Percentiles rank a stretch among this genome's conserved stretches.
phyloP scores from a whole-genome alignment of 441 rosid species.

The Populus hybrid region DNA sequence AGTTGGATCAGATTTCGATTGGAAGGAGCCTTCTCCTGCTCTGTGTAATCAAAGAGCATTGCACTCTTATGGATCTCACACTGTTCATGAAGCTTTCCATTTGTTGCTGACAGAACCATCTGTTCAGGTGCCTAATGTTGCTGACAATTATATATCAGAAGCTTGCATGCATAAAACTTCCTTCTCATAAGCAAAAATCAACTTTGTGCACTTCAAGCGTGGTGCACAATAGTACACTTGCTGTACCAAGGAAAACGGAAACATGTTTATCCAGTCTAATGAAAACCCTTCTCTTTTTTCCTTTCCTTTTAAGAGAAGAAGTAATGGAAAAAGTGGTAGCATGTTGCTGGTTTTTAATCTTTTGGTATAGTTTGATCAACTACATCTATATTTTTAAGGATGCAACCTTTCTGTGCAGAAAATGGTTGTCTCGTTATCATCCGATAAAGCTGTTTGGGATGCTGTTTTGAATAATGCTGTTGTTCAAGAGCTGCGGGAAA shows the following conservation, averaged over 20 bases:
- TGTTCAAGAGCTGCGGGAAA: slow-evolving; percentile 62
- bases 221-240: background rate
- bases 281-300: background rate
- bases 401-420: slow-evolving; percentile 37
- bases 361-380: background rate
- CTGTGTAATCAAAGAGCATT: slow-evolving; percentile 36
- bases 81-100: slow-evolving; percentile 73
- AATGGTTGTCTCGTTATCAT: slow-evolving; percentile 80
- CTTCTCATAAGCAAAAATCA: background rate
- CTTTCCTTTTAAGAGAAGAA: background rate
- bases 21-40: slow-evolving; percentile 70
- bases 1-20: slow-evolving; percentile 43
- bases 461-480: slow-evolving; percentile 80
- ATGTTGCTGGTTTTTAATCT: background rate
- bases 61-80: slow-evolving; percentile 48
- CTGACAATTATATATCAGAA: background rate
- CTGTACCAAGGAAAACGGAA: background rate
- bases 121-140: slow-evolving; percentile 53
- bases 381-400: background rate
- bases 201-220: background rate
- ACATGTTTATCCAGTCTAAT: background rate
- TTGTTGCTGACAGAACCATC: slow-evolving; percentile 70
- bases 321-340: background rate
- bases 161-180: background rate
- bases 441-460: slow-evolving; percentile 84